These are phyloP conservation scores for Breynia disticha DNA, from an alignment of 441 rosid species.

Conservation along the genomic window DNA sequence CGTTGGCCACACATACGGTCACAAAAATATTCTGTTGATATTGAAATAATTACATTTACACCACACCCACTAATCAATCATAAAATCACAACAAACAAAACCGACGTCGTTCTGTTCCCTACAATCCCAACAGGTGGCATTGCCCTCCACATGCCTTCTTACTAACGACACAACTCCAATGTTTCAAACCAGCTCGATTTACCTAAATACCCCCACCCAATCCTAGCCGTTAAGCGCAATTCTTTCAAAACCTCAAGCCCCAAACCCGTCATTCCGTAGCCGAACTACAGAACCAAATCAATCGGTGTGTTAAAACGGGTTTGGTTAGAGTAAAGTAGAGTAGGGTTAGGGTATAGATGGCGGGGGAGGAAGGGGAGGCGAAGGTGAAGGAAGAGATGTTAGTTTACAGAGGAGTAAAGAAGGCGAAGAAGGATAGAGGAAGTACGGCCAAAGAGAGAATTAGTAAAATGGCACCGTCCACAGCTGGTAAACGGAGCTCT, in stretches of 20 bases:
- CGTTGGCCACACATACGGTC: too few relatives aligned
- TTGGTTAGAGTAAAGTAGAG: too few relatives aligned
- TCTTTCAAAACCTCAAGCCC: too few relatives aligned
- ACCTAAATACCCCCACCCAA: slow-evolving; percentile 27
- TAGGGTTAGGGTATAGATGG: slow-evolving; percentile 22
- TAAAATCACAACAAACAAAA: too few relatives aligned
- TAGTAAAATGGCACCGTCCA: slow-evolving; percentile 94
- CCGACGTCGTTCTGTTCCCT: slow-evolving; percentile 4
- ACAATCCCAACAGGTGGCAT: slow-evolving; percentile 10
- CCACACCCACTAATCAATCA: too few relatives aligned
- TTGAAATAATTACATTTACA: too few relatives aligned
- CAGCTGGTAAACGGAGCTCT: slow-evolving; percentile 67
- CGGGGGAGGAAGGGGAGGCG: slow-evolving; percentile 36
- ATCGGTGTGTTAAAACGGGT: too few relatives aligned
- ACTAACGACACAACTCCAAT: neutral
- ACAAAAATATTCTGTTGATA: too few relatives aligned
- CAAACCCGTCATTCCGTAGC: slow-evolving; percentile 20
- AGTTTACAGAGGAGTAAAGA: slow-evolving; percentile 67
- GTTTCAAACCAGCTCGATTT: slow-evolving; percentile 10
- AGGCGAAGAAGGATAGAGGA: slow-evolving; percentile 91
- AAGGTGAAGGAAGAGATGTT: slow-evolving; percentile 65
- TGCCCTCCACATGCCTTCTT: slow-evolving; percentile 13
- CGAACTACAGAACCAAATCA: neutral
- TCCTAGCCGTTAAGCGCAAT: slow-evolving; percentile 97
- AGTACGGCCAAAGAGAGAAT: slow-evolving; percentile 97